phyloP scores from a whole-genome alignment of 2,329 filamentous ascomycete genomes.

The Elsinoe perseae region DNA sequence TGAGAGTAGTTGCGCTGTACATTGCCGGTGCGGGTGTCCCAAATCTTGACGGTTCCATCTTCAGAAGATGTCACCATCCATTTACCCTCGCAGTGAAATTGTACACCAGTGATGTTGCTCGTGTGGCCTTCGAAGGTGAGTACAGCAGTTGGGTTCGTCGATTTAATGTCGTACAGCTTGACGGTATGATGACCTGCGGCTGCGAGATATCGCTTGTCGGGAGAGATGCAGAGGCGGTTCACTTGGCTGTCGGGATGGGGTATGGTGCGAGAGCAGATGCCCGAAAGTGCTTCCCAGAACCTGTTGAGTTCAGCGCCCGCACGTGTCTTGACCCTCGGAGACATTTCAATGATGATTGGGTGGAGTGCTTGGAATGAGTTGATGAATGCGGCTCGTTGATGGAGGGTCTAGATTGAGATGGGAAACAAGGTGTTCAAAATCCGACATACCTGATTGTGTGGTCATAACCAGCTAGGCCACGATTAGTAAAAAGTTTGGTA shows the following conservation, averaged over 20 bases:
- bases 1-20: slow-evolving; percentile 93
- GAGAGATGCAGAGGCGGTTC: slow-evolving; percentile 95
- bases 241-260: slow-evolving; percentile 98
- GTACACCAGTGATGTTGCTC: slow-evolving; percentile 90
- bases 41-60: slow-evolving; percentile 94
- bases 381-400: slow-evolving; percentile 1
- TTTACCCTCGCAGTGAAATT: slow-evolving; percentile 97
- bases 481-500: slow-evolving; percentile 23
- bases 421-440: neutral
- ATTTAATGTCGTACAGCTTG: slow-evolving; percentile 98
- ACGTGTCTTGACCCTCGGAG: neutral
- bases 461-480: slow-evolving; percentile 57
- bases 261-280: slow-evolving; percentile 95
- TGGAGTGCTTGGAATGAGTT: slow-evolving; percentile 1
- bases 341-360: slow-evolving; percentile 8
- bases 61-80: slow-evolving; percentile 99
- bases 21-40: slow-evolving; percentile 79
- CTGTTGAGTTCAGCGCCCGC: slow-evolving; percentile 39
- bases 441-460: slow-evolving; percentile 61
- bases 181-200: slow-evolving; percentile 75
- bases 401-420: neutral
- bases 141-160: slow-evolving; percentile 88
- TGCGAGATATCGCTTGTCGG: slow-evolving; percentile 92
- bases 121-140: slow-evolving; percentile 94
- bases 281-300: slow-evolving; percentile 97